A percentile compares a stretch with the other conserved stretches of the same genome.
These are phyloP conservation scores for Dillenia turbinata DNA, from an alignment of 164 flowering plant genomes.

Conservation along the genomic window DNA sequence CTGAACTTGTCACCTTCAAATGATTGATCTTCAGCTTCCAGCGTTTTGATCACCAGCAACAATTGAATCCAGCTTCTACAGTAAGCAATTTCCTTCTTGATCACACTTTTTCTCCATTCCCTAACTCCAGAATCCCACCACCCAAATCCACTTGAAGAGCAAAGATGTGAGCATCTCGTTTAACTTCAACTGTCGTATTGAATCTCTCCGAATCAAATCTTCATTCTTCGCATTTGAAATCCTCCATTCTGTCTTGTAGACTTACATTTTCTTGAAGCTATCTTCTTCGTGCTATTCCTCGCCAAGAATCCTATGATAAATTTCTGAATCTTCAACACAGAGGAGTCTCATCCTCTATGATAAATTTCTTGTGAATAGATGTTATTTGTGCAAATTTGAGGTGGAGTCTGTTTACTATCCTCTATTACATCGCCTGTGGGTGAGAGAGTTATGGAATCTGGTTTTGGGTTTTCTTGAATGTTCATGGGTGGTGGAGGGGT, in stretches of 20 bases:
- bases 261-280: conserved; percentile 31
- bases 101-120: conserved; percentile 53
- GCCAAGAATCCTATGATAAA: conserved; percentile 56
- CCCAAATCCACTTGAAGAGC: conserved; percentile 58
- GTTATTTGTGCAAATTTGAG: no score
- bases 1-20: no score
- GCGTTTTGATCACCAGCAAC: conserved; percentile 9
- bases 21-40: background rate
- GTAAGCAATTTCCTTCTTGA: conserved; percentile 52
- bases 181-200: conserved; percentile 49
- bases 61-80: conserved; percentile 47
- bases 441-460: no score
- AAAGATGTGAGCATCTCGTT: conserved; percentile 59
- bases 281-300: conserved; percentile 48
- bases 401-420: no score
- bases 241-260: conserved; percentile 42
- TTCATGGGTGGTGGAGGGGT: no score
- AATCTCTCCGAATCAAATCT: conserved; percentile 35
- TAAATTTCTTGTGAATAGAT: no score
- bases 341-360: no score
- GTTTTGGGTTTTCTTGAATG: no score
- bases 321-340: conserved; percentile 62
- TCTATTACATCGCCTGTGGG: no score
- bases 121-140: conserved; percentile 55
- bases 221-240: conserved; percentile 22